Evolutionary conservation across 23 red algal genomes (phyloP).

Genomic region (Gracilaria gracilis): DNA sequence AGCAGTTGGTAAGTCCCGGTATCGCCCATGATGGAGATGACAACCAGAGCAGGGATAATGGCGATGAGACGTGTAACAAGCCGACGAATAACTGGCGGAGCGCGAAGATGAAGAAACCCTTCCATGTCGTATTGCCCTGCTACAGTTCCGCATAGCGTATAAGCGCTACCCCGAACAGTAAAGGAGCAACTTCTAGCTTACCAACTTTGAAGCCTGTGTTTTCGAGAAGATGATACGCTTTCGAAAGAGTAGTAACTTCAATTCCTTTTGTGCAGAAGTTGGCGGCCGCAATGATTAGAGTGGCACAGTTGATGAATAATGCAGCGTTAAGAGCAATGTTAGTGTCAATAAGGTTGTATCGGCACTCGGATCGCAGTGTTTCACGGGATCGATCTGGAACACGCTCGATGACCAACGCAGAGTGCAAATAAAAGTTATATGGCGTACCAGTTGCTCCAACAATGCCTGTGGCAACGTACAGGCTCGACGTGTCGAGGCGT

Average conservation of each 20-base stretch:
- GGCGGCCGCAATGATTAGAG: constrained; percentile 75
- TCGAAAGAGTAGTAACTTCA: constrained; percentile 87
- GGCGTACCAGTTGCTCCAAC: constrained; percentile 97
- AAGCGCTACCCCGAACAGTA: constrained; percentile 82
- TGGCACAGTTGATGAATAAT: constrained; percentile 80
- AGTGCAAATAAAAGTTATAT: constrained; percentile 98
- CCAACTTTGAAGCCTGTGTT: constrained; percentile 74
- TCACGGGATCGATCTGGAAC: constrained; percentile 64
- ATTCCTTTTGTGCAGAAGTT: constrained; percentile 74
- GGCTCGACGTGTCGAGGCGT: constrained; percentile 65
- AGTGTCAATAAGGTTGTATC: constrained; percentile 87
- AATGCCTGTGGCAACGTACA: constrained; percentile 88
- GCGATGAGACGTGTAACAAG: constrained; percentile 85
- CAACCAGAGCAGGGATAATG: constrained; percentile 79
- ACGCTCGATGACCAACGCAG: constrained; percentile 90
- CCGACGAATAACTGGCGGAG: constrained; percentile 75
- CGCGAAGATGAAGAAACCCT: constrained; percentile 88
- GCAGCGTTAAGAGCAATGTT: constrained; percentile 70
- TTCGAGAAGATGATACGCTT: constrained; percentile 90
- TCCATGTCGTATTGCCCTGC: constrained; percentile 96
- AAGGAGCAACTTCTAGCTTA: constrained; percentile 68
- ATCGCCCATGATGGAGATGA: constrained; percentile 81
- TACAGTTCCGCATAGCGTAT: constrained; percentile 89
- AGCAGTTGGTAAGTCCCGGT: constrained; percentile 85
- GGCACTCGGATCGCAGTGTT: constrained; percentile 72